phyloP scores from a whole-genome alignment of 257 asterid species.

The Forsythia suspensa region DNA sequence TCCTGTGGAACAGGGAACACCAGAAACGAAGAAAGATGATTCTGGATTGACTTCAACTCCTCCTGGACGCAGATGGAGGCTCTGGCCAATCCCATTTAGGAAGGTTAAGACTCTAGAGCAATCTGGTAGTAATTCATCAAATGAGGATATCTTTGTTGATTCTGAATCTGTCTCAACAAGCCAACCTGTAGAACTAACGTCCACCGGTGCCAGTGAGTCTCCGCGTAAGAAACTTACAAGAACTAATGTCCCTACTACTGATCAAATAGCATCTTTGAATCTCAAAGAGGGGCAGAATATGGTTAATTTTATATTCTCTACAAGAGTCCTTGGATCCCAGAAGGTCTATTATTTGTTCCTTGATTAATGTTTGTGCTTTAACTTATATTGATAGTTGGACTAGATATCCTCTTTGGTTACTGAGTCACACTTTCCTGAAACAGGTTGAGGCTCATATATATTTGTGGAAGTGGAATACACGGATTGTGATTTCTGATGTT shows the following conservation, averaged over 20 bases:
- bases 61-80: constrained; percentile 84
- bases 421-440: constrained; percentile 16
- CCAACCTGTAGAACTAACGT: constrained; percentile 38
- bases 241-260: constrained; percentile 92
- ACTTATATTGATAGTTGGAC: constrained; percentile 3
- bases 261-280: constrained; percentile 82
- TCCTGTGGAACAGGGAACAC: constrained; percentile 54
- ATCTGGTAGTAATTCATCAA: constrained; percentile 46
- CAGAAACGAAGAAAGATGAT: constrained; percentile 44
- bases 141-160: constrained; percentile 63
- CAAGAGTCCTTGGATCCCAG: constrained; percentile 92
- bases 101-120: constrained; percentile 77
- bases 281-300: constrained; percentile 93
- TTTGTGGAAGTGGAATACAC: constrained; percentile 99
- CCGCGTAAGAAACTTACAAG: constrained; percentile 82
- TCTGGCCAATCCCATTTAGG: constrained; percentile 92
- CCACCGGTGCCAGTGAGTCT: constrained; percentile 43
- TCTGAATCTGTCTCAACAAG: constrained; percentile 51
- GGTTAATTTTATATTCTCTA: constrained; percentile 78
- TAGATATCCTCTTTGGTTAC: constrained; percentile 3
- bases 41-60: constrained; percentile 46
- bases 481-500: constrained; percentile 93
- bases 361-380: constrained; percentile 17
- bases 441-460: constrained; percentile 99
- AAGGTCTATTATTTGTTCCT: constrained; percentile 50